Conservation (phyloP, 768 basidiomycete genomes). For the Lyophyllum semitale region DNA sequence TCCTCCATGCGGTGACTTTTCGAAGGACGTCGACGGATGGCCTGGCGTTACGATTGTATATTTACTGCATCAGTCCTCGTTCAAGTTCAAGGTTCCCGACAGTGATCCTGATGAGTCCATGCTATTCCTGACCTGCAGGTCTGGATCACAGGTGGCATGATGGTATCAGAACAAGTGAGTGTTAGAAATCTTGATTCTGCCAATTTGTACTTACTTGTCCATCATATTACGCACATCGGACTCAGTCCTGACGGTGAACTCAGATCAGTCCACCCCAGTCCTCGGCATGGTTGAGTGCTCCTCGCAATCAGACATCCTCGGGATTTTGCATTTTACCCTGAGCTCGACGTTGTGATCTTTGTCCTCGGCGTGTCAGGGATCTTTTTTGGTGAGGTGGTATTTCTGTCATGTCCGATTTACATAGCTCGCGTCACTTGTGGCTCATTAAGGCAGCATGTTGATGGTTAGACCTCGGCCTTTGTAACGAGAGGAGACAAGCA, state of each 20-base stretch:
- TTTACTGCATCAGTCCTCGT: not conserved
- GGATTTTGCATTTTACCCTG: not conserved
- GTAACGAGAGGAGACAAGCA: conserved; percentile 4
- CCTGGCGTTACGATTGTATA: no score
- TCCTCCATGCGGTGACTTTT: not conserved
- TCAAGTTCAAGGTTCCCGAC: conserved; percentile 1
- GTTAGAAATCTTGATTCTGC: no score
- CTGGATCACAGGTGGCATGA: not conserved
- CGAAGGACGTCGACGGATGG: no score
- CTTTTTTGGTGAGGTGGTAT: not conserved
- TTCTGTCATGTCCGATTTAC: not conserved
- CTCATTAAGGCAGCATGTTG: not conserved
- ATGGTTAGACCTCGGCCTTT: conserved; percentile 12
- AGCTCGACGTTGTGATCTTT: not conserved
- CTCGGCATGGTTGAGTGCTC: not conserved
- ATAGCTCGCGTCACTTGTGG: not conserved
- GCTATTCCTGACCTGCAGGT: conserved; percentile 4
- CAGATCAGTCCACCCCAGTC: not conserved
- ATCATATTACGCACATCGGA: not conserved
- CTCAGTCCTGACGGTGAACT: not conserved
- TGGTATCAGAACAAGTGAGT: conserved; percentile 9
- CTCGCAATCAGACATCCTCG: not conserved
- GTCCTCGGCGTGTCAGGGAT: conserved; percentile 1
- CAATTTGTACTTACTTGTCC: no score
- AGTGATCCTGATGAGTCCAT: not conserved